Base-by-base conservation (phyloP, 208 protist species). In the Zelonia costaricensis region DNA sequence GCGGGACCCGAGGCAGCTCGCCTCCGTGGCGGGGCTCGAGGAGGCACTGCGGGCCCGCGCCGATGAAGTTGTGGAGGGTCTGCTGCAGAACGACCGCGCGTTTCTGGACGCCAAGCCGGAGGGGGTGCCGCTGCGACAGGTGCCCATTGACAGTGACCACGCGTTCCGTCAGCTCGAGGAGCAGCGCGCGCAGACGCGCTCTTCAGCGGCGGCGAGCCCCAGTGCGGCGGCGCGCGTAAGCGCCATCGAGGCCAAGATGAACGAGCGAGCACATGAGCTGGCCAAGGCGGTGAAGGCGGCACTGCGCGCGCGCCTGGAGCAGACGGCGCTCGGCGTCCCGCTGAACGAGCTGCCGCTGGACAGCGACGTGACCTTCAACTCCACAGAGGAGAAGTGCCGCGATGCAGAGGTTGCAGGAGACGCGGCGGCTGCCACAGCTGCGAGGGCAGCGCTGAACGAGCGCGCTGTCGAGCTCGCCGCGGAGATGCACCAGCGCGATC, bases 211-310 rank as follows among this genome's bases (percentile, higher is more conserved):
- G 69, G 76, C 61, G 35, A 4, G 18, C 23, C 39, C 49, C 20
- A 38, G 23, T 15, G 33, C 36, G 25, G 44, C 47, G 27, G 39
- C 36, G 40, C 44, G 74, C n/a, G 69, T 87, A 27, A 39, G 51
- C 20, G 64, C 52, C n/a, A 63, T 81, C 31, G 83, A 90, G 71
- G 70, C 74, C 9, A 57, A 79, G 51, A 71, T 92, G 72, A 84
- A 86, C 42, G 67, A 67, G 12, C 80, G 83, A 5, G 82, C 67
- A 0, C 74, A 80, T 35, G 62, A 74, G 46, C 45, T 93, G 18
- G 86, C 86, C 0, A 35, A 65, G 13, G 56, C 64, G 20, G 55
- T 78, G 16, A 88, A 85, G 74, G 64, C 54, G 13, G 64, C 67
- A 4, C 53, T 81, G 35, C 78, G 87, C 40, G 42, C 20, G 4